phyloP scores from a whole-genome alignment of 2,329 filamentous ascomycete genomes.

The Neofusicoccum sp. region DNA sequence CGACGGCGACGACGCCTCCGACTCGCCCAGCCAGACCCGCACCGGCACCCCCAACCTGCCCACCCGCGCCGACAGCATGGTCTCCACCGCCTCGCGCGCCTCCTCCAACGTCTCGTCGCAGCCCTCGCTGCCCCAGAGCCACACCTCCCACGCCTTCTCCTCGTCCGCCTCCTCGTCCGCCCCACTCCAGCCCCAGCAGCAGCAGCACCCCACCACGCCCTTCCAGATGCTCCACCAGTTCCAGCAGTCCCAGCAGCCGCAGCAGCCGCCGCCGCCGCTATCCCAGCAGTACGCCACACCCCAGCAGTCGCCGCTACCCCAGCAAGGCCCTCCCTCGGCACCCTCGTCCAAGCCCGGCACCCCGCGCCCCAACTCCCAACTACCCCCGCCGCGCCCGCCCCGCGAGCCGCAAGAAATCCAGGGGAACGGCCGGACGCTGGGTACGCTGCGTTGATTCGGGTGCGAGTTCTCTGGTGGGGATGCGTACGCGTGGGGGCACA shows the following conservation, averaged over 20 bases:
- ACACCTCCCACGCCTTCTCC: not conserved
- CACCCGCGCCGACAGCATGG: constrained; percentile 16
- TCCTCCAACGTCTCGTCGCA: not conserved
- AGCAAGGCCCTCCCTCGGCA: not conserved
- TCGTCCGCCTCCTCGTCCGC: not conserved
- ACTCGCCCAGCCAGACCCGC: not conserved
- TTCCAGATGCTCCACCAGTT: not conserved
- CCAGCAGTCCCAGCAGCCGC: not conserved
- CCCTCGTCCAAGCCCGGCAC: not conserved
- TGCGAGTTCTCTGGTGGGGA: not conserved
- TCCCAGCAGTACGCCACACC: too few species aligned
- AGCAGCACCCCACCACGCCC: too few species aligned
- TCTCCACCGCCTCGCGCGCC: not conserved
- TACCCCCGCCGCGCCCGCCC: not conserved
- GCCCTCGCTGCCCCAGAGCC: not conserved
- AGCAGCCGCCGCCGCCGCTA: not conserved
- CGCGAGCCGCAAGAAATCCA: constrained; percentile 12
- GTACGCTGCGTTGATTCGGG: constrained; percentile 8
- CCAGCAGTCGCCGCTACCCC: too few species aligned
- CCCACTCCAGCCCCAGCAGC: not conserved
- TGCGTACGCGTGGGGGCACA: not conserved
- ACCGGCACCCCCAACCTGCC: not conserved
- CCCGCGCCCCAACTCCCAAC: not conserved
- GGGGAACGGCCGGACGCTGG: constrained; percentile 13
- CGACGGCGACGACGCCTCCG: not conserved